These are phyloP conservation scores for Artemisia annua DNA, from an alignment of 129 eudicot species.

Conservation along the genomic window DNA sequence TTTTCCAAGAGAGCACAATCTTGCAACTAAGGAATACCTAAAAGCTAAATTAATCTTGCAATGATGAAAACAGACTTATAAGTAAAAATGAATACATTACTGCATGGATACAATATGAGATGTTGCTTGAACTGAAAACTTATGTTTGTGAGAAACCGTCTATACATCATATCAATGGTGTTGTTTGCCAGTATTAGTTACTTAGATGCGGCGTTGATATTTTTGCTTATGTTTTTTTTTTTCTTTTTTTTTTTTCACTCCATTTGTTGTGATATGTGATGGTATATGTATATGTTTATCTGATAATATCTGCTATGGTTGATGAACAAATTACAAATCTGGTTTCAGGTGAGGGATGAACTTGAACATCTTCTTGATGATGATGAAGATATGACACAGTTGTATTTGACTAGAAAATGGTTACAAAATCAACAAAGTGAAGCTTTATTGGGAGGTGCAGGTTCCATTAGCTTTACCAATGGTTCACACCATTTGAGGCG, in stretches of 20 bases:
- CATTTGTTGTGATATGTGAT: too few species aligned
- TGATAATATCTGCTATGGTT: not conserved
- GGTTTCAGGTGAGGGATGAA: conserved; percentile 89
- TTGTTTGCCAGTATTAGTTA: too few species aligned
- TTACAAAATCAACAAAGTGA: conserved; percentile 77
- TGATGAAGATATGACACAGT: conserved; percentile 90
- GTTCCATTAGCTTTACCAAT: conserved; percentile 54
- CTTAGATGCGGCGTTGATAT: too few species aligned
- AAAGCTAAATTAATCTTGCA: not conserved
- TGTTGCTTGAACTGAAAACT: too few species aligned
- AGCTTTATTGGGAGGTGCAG: conserved; percentile 50
- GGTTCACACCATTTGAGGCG: conserved; percentile 54
- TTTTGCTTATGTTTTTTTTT: too few species aligned
- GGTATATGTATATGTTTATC: too few species aligned
- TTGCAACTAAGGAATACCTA: not conserved
- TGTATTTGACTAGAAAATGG: conserved; percentile 87
- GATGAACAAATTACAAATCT: conserved; percentile 13
- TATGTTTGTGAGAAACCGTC: too few species aligned
- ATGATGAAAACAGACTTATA: conserved; percentile 6
- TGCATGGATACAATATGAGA: not conserved
- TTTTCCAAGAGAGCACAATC: not conserved
- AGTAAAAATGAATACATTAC: not conserved
- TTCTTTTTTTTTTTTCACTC: too few species aligned
- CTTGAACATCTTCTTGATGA: conserved; percentile 99
- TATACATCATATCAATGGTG: too few species aligned